phyloP scores from a whole-genome alignment of 306 rosid species.

The Quercus dentata region DNA sequence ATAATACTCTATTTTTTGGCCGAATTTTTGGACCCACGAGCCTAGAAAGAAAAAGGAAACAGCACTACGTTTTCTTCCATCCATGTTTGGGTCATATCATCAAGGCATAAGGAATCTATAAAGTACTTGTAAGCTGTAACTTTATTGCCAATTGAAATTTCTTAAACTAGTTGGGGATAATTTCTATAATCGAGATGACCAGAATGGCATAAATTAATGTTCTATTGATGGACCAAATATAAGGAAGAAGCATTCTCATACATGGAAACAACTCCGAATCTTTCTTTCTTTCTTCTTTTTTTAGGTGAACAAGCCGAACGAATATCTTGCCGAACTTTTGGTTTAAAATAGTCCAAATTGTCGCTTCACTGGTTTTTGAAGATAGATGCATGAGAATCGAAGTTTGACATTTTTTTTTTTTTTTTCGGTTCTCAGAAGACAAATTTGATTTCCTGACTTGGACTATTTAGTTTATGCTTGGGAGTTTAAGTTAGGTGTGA shows the following conservation, averaged over 20 bases:
- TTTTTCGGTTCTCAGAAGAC: background rate
- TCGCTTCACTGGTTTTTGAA: background rate
- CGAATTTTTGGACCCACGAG: background rate
- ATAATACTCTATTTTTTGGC: conserved; percentile 15
- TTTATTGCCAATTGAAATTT: background rate
- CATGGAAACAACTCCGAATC: background rate
- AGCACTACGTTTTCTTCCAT: background rate
- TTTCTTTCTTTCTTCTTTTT: no score
- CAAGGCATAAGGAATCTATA: background rate
- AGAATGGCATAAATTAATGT: background rate
- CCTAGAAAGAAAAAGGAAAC: background rate
- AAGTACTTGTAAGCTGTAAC: background rate
- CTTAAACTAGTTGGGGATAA: background rate
- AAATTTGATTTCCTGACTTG: background rate
- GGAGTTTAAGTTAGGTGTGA: no score
- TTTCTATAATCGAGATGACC: background rate
- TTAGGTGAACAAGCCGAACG: background rate
- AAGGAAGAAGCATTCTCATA: background rate
- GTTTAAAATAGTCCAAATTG: background rate
- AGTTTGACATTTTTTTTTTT: no score
- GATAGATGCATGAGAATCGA: background rate
- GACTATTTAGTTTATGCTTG: background rate
- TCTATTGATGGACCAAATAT: background rate
- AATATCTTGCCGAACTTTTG: background rate
- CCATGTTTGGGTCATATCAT: background rate